A percentile compares a stretch with the other conserved stretches of the same genome.
Evolutionary conservation across 352 stramenopile species (phyloP).

Genomic region (Phytopythium cucurbitacearum): DNA sequence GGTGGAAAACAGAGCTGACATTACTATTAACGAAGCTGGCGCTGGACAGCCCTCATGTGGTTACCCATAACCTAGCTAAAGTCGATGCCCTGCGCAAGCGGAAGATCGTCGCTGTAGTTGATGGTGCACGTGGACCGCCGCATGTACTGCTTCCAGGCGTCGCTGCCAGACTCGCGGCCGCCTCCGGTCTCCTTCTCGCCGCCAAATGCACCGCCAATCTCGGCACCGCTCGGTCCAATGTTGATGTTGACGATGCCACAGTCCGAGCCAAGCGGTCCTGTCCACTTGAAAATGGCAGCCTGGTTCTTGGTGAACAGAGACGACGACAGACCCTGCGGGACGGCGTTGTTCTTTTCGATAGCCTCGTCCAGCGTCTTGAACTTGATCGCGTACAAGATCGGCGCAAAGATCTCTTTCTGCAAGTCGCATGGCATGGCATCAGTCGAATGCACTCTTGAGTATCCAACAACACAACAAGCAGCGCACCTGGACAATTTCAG

Average conservation of each 20-base stretch:
- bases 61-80: slow-evolving; percentile 52
- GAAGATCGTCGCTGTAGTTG: slow-evolving; percentile 91
- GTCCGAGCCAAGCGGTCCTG: slow-evolving; percentile 85
- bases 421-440: neutral
- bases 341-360: slow-evolving; percentile 90
- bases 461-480: neutral
- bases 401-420: slow-evolving; percentile 90
- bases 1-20: neutral
- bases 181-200: slow-evolving; percentile 92
- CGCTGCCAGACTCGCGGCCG: slow-evolving; percentile 88
- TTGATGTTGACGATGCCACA: slow-evolving; percentile 94
- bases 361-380: slow-evolving; percentile 88
- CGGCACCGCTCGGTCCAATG: slow-evolving; percentile 88
- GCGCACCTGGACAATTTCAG: slow-evolving; percentile 69
- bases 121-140: slow-evolving; percentile 91
- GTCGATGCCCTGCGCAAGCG: slow-evolving; percentile 91
- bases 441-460: neutral
- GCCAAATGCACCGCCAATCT: slow-evolving; percentile 92
- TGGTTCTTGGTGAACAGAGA: slow-evolving; percentile 92
- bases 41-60: no score
- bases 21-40: no score
- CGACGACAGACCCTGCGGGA: slow-evolving; percentile 90
- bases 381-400: slow-evolving; percentile 90
- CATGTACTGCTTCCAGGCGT: slow-evolving; percentile 95
- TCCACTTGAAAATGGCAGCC: slow-evolving; percentile 91